Conservation (phyloP, 148 eudicot species). For the Spergularia marina region DNA sequence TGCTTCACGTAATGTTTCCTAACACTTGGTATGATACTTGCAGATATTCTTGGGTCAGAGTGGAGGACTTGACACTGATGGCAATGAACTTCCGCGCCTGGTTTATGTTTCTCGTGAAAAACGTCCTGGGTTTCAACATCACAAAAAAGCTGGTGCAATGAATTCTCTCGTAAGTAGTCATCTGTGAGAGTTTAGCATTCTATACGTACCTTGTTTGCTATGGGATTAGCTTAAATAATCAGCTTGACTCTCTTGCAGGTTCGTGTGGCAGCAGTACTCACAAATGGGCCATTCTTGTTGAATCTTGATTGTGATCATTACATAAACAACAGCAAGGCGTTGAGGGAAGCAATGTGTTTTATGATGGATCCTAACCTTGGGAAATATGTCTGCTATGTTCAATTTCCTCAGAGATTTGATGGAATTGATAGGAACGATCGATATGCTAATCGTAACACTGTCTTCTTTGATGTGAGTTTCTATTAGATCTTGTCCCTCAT, state of each 20-base stretch:
- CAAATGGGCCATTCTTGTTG: slow-evolving; percentile 42
- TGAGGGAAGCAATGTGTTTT: slow-evolving; percentile 50
- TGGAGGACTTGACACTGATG: slow-evolving; percentile 50
- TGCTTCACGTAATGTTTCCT: slow-evolving; percentile 5
- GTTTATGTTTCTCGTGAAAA: slow-evolving; percentile 51
- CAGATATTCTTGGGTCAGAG: slow-evolving; percentile 46
- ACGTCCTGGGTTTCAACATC: slow-evolving; percentile 50
- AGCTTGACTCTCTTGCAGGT: slow-evolving; percentile 24
- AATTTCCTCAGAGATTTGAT: slow-evolving; percentile 50
- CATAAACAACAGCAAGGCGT: slow-evolving; percentile 45
- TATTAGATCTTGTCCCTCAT: not conserved
- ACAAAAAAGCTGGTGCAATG: slow-evolving; percentile 52
- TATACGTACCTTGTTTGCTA: not conserved
- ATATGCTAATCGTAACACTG: slow-evolving; percentile 52
- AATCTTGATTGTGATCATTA: slow-evolving; percentile 51
- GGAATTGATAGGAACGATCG: slow-evolving; percentile 47
- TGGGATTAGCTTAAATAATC: slow-evolving; percentile 6
- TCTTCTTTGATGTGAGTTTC: slow-evolving; percentile 42
- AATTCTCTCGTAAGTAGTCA: slow-evolving; percentile 42
- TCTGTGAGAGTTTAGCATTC: not conserved
- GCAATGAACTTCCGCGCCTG: slow-evolving; percentile 48
- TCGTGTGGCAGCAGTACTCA: slow-evolving; percentile 44
- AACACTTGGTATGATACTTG: slow-evolving; percentile 13
- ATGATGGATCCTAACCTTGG: slow-evolving; percentile 56
- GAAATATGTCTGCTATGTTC: slow-evolving; percentile 48